phyloP scores from a whole-genome alignment of 2,329 filamentous ascomycete genomes.

The Ophiocordyceps camponoti-saundersi region DNA sequence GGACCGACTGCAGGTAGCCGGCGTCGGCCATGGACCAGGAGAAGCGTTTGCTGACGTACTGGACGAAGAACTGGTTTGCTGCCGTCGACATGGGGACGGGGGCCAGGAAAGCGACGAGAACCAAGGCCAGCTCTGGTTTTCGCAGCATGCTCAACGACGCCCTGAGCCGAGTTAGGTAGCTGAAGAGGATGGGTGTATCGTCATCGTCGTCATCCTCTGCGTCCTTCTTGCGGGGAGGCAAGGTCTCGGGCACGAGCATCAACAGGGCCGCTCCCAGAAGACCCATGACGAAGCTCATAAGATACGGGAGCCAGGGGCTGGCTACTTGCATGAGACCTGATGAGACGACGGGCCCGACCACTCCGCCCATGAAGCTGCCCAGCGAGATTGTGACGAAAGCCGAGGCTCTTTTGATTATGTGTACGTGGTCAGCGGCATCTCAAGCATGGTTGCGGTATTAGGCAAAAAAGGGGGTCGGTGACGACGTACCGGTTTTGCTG shows the following conservation, averaged over 20 bases:
- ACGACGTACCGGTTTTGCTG: slow-evolving; percentile 1
- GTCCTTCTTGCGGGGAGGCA: not conserved
- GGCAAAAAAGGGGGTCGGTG: too few relatives aligned
- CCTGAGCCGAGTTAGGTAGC: slow-evolving; percentile 1
- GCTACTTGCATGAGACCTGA: slow-evolving; percentile 3
- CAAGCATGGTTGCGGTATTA: not conserved
- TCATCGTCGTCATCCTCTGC: not conserved
- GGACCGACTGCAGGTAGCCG: slow-evolving; percentile 8
- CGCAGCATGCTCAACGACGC: slow-evolving; percentile 1
- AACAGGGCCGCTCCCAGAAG: not conserved
- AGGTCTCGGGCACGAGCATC: slow-evolving; percentile 3
- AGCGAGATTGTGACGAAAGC: slow-evolving; percentile 2
- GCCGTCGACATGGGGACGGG: slow-evolving; percentile 5
- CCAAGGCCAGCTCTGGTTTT: slow-evolving; percentile 1
- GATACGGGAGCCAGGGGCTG: slow-evolving; percentile 2
- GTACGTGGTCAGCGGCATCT: not conserved
- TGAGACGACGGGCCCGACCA: slow-evolving; percentile 2
- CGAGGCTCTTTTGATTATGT: not conserved
- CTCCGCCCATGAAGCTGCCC: slow-evolving; percentile 1
- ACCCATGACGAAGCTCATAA: slow-evolving; percentile 1
- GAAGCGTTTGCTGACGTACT: slow-evolving; percentile 11
- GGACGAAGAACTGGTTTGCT: slow-evolving; percentile 6
- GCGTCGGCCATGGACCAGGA: slow-evolving; percentile 7
- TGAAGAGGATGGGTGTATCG: not conserved
- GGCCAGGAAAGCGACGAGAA: slow-evolving; percentile 5